Evolutionary conservation across 2,329 filamentous ascomycete species (phyloP).

Genomic region (Pseudogymnoascus sp.): DNA sequence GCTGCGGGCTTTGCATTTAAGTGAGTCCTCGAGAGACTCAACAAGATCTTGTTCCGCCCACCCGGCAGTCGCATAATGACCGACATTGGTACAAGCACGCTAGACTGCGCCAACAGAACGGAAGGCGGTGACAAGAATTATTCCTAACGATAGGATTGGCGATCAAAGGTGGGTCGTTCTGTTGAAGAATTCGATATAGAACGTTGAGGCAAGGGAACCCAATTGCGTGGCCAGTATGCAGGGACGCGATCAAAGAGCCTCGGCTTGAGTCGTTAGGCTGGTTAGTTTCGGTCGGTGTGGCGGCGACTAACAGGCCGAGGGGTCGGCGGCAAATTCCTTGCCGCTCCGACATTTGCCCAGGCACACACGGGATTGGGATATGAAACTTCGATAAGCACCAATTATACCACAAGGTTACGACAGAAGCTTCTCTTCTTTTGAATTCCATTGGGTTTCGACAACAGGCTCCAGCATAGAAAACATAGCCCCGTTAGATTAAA

Average conservation of each 20-base stretch:
- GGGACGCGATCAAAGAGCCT: slow-evolving; percentile 1
- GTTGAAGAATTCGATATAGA: not conserved
- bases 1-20: slow-evolving; percentile 1
- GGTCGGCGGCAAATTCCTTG: not conserved
- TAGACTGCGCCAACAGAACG: not conserved
- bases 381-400: not conserved
- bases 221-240: slow-evolving; percentile 4
- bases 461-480: not conserved
- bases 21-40: not conserved
- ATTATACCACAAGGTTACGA: not conserved
- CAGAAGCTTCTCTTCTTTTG: not conserved
- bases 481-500: not conserved
- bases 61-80: not conserved
- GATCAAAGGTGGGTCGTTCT: not conserved
- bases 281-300: not conserved
- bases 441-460: not conserved
- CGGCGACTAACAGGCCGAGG: slow-evolving; percentile 1
- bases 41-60: not conserved
- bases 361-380: not conserved
- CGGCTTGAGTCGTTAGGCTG: not conserved
- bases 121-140: not conserved
- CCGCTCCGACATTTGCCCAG: not conserved
- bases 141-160: not conserved
- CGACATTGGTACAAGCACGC: not conserved
- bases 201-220: not conserved